phyloP scores from a whole-genome alignment of 2,329 filamentous ascomycete species.

The Phialophora verrucosa region DNA sequence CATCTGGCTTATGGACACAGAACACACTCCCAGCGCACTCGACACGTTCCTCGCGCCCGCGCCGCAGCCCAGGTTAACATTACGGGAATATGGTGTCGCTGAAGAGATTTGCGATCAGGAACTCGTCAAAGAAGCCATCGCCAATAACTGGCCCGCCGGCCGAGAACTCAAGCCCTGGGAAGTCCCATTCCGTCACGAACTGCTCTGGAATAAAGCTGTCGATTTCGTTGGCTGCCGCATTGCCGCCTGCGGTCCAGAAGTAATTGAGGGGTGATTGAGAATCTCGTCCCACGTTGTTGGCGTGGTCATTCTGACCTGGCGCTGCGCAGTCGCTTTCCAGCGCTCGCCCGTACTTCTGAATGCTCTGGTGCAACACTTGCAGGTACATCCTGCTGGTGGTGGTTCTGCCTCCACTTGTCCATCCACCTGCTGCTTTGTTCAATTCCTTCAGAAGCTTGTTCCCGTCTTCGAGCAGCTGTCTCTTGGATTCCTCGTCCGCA shows the following conservation, averaged over 20 bases:
- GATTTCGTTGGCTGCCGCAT: slow-evolving; percentile 52
- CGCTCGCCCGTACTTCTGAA: slow-evolving; percentile 58
- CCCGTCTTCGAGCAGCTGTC: slow-evolving; percentile 52
- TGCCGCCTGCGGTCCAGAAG: slow-evolving; percentile 46
- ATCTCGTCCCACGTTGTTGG: slow-evolving; percentile 4
- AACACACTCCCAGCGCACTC: not conserved
- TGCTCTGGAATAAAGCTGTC: slow-evolving; percentile 62
- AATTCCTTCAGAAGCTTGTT: slow-evolving; percentile 53
- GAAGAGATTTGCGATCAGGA: slow-evolving; percentile 41
- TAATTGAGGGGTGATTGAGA: slow-evolving; percentile 38
- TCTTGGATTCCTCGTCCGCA: slow-evolving; percentile 44
- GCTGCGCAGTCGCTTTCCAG: slow-evolving; percentile 44
- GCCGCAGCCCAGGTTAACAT: slow-evolving; percentile 37
- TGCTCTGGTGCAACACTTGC: slow-evolving; percentile 56
- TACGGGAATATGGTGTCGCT: slow-evolving; percentile 43
- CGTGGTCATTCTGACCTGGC: slow-evolving; percentile 7
- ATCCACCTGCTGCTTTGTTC: slow-evolving; percentile 41
- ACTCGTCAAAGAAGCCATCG: slow-evolving; percentile 57
- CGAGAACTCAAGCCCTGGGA: slow-evolving; percentile 61
- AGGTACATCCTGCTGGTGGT: slow-evolving; percentile 57
- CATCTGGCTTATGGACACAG: not conserved
- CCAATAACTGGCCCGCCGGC: slow-evolving; percentile 50
- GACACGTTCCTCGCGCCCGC: not conserved
- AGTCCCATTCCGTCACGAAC: slow-evolving; percentile 65
- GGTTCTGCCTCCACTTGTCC: slow-evolving; percentile 44